Conservation (phyloP, 257 asterid genomes). For the Lycium barbarum region DNA sequence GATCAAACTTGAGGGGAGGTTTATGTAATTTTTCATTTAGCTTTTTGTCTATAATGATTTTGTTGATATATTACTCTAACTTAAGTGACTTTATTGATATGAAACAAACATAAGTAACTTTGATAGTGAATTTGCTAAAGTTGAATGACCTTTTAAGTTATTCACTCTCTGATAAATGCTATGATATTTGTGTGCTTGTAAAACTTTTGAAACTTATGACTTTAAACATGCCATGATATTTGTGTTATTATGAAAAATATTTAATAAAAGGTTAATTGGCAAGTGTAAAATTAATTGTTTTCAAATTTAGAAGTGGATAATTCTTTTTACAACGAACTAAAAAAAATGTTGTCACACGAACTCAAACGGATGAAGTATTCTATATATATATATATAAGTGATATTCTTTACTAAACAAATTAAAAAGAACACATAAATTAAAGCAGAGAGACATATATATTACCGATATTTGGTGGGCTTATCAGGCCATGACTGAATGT, state of each 20-base stretch:
- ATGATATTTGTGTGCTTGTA: background rate
- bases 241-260: background rate
- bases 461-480: constrained; percentile 44
- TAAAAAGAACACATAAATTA: too few relatives aligned
- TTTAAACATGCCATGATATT: background rate
- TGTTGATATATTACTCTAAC: too few relatives aligned
- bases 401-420: too few relatives aligned
- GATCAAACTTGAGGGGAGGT: too few relatives aligned
- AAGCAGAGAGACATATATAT: background rate
- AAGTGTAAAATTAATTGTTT: background rate
- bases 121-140: too few relatives aligned
- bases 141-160: too few relatives aligned
- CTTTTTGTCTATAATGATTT: too few relatives aligned
- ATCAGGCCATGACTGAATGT: constrained; percentile 63
- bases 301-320: background rate
- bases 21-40: too few relatives aligned
- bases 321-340: background rate
- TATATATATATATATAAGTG: too few relatives aligned
- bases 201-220: background rate
- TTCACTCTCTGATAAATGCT: too few relatives aligned
- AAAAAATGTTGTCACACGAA: background rate
- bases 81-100: too few relatives aligned
- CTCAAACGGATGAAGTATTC: background rate
- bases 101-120: too few relatives aligned
- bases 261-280: background rate